Percentiles rank a stretch among this genome's conserved stretches.
Conservation (phyloP, 192 early-diverging fungal genomes). For the Coemansia nantahalensis region DNA sequence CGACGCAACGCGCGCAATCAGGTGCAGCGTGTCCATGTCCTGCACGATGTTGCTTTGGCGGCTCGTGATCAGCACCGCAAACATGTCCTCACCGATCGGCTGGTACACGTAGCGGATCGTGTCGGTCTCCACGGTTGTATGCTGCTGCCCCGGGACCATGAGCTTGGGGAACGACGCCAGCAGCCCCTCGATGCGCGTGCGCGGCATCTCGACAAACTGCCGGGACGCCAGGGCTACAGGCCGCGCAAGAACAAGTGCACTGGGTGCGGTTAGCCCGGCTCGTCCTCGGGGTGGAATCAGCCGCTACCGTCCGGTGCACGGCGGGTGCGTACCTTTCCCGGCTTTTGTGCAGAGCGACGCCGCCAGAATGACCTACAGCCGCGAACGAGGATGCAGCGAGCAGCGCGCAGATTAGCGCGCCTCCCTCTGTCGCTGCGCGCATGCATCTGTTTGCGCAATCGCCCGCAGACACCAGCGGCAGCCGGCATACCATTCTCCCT, state of each 20-base stretch:
- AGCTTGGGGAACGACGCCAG: conserved; percentile 97
- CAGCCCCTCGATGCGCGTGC: conserved; percentile 94
- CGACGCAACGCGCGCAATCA: conserved; percentile 88
- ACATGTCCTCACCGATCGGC: conserved; percentile 89
- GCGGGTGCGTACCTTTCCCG: conserved; percentile 90
- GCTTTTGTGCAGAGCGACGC: conserved; percentile 89
- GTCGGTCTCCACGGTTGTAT: conserved; percentile 97
- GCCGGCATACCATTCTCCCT: too few relatives aligned
- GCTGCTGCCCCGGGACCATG: conserved; percentile 83
- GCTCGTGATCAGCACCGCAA: conserved; percentile 94
- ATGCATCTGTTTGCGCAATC: too few relatives aligned
- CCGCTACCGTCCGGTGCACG: too few relatives aligned
- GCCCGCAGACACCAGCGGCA: too few relatives aligned
- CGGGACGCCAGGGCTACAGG: conserved; percentile 78
- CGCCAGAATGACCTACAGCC: conserved; percentile 81
- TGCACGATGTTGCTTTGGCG: conserved; percentile 96
- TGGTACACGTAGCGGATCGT: conserved; percentile 98
- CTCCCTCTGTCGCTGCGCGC: too few relatives aligned
- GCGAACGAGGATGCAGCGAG: too few relatives aligned
- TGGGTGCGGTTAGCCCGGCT: too few relatives aligned
- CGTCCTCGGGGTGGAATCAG: too few relatives aligned
- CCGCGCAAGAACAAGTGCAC: background rate
- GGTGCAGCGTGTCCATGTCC: conserved; percentile 95
- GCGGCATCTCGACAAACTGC: conserved; percentile 97
- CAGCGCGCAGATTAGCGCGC: too few relatives aligned